These are phyloP conservation scores for Cystobasidiaceae sp. DNA, from an alignment of 1,284 basidiomycete genomes.

Conservation along the genomic window DNA sequence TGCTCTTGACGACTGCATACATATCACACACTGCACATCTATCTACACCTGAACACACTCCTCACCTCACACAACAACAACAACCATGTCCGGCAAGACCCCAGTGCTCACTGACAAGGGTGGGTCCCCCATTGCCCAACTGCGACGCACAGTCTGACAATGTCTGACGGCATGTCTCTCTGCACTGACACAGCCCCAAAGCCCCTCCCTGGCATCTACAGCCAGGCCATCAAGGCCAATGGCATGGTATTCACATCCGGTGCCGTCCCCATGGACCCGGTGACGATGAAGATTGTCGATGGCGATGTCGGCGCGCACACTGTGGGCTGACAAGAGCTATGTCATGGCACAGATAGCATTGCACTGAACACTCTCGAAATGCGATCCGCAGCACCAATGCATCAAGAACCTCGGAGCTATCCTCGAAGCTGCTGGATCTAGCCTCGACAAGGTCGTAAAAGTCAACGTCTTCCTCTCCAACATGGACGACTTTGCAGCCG, in stretches of 20 bases:
- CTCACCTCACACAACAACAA: background rate
- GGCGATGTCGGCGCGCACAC: conserved; percentile 5
- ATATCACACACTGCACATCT: background rate
- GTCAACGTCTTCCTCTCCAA: conserved; percentile 57
- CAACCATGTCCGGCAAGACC: background rate
- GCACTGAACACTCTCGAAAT: background rate
- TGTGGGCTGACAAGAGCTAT: too few species aligned
- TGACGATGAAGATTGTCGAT: conserved; percentile 4
- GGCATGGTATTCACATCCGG: conserved; percentile 1
- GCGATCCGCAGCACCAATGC: conserved; percentile 53
- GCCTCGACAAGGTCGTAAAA: conserved; percentile 58
- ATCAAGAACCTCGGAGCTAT: conserved; percentile 56
- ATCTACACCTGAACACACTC: background rate
- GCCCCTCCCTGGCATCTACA: conserved; percentile 14
- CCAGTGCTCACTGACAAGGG: conserved; percentile 8
- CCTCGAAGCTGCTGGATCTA: conserved; percentile 54
- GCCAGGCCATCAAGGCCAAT: conserved; percentile 8
- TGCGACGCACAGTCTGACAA: too few species aligned
- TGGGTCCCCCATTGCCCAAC: too few species aligned
- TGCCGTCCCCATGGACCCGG: conserved; percentile 2
- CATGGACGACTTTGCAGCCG: conserved; percentile 55
- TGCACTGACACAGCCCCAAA: background rate
- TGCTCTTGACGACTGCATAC: too few species aligned
- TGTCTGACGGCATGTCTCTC: background rate
- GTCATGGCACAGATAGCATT: background rate